A percentile compares a stretch with the other conserved stretches of the same genome.
These are phyloP conservation scores for Lindgomyces ingoldianus DNA, from an alignment of 495 filamentous ascomycete genomes.

Conservation along the genomic window DNA sequence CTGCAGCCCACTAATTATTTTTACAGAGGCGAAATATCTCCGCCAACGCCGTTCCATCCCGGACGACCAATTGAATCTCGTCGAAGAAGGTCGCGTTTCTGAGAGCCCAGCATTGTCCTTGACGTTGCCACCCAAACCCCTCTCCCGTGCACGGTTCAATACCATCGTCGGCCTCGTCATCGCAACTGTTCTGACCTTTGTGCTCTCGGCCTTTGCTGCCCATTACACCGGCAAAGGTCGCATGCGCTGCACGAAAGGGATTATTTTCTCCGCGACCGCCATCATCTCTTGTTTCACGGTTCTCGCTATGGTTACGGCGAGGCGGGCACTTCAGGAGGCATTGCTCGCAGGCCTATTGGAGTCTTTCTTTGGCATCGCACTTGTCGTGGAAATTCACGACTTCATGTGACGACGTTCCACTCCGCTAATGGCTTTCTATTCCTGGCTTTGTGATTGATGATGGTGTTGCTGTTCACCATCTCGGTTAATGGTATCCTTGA, in stretches of 20 bases:
- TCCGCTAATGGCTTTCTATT: not conserved
- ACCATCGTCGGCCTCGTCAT: slow-evolving; percentile 11
- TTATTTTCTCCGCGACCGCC: slow-evolving; percentile 18
- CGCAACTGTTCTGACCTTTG: slow-evolving; percentile 20
- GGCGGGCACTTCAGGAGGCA: slow-evolving; percentile 16
- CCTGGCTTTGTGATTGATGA: not conserved
- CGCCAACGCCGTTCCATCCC: slow-evolving; percentile 1
- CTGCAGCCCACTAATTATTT: not conserved
- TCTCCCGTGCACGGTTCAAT: slow-evolving; percentile 8
- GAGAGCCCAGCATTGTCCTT: not conserved
- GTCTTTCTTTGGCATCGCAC: slow-evolving; percentile 14
- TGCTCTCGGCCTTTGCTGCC: slow-evolving; percentile 4
- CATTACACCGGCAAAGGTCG: slow-evolving; percentile 20
- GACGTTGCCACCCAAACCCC: not conserved
- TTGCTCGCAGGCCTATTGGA: slow-evolving; percentile 23
- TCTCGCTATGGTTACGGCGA: slow-evolving; percentile 21
- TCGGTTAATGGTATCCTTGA: not conserved
- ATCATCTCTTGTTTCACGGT: slow-evolving; percentile 18
- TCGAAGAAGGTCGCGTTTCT: slow-evolving; percentile 13
- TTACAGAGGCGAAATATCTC: slow-evolving; percentile 12
- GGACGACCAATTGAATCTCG: slow-evolving; percentile 16
- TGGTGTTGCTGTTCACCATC: not conserved
- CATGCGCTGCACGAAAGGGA: slow-evolving; percentile 23
- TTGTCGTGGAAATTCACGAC: slow-evolving; percentile 24
- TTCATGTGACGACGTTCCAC: slow-evolving; percentile 12